Evolutionary conservation across 2,329 filamentous ascomycete genomes (phyloP).

Genomic region (Didymella exigua): DNA sequence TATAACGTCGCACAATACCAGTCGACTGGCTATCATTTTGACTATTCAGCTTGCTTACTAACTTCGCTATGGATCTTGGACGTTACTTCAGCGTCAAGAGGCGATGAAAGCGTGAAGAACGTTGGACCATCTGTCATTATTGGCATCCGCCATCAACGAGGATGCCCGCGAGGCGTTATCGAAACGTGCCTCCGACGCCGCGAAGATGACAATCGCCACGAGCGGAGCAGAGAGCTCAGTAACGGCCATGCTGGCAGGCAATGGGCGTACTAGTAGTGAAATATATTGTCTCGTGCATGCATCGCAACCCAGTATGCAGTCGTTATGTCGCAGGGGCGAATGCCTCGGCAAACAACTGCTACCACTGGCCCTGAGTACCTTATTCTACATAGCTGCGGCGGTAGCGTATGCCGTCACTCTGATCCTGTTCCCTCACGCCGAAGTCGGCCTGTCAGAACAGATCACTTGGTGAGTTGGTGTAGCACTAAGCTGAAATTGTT

Average conservation of each 20-base stretch:
- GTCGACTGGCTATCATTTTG: too few relatives aligned
- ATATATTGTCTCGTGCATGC: conserved; percentile 24
- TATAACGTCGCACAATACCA: neutral
- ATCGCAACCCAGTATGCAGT: conserved; percentile 30
- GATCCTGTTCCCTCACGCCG: conserved; percentile 18
- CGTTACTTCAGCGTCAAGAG: conserved; percentile 26
- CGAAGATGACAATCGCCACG: conserved; percentile 16
- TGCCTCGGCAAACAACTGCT: conserved; percentile 28
- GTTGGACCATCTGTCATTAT: conserved; percentile 23
- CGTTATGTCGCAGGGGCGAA: conserved; percentile 30
- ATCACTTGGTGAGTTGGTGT: conserved; percentile 20
- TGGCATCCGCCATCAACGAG: conserved; percentile 30
- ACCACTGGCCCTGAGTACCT: conserved; percentile 25
- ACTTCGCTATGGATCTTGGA: conserved; percentile 24
- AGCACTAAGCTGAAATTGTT: neutral
- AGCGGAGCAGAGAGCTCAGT: conserved; percentile 13
- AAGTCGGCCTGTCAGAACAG: conserved; percentile 23
- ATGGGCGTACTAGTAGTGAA: conserved; percentile 24
- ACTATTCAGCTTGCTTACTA: neutral
- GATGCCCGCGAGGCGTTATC: conserved; percentile 23
- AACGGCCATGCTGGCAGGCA: conserved; percentile 21
- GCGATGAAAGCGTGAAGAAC: conserved; percentile 8
- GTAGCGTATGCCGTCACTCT: conserved; percentile 23
- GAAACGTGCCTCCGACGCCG: conserved; percentile 16
- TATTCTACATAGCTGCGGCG: conserved; percentile 21